Evolutionary conservation across 192 early-diverging fungal genomes (phyloP).

Genomic region (Gaertneriomyces semiglobifer): DNA sequence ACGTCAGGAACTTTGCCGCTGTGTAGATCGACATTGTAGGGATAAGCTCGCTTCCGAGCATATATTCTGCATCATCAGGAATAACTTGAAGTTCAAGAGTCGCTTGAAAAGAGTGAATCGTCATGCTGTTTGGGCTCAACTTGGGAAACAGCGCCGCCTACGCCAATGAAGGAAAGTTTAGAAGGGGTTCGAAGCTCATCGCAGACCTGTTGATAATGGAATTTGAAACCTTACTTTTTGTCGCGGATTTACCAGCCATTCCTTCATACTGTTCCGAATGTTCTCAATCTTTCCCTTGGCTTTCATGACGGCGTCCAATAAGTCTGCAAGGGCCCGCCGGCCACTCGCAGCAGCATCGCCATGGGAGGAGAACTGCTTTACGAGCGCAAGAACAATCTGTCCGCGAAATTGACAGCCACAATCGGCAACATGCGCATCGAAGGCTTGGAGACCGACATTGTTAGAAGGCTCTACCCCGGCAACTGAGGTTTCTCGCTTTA

Average conservation of each 20-base stretch:
- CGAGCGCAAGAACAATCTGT: background rate
- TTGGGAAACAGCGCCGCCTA: background rate
- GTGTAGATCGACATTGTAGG: background rate
- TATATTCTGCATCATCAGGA: background rate
- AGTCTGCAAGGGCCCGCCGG: background rate
- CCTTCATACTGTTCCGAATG: background rate
- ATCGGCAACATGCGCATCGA: background rate
- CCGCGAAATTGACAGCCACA: background rate
- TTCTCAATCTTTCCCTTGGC: constrained; percentile 1
- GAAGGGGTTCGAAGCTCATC: too few relatives aligned
- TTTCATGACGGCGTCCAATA: background rate
- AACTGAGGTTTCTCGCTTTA: background rate
- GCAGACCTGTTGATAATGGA: background rate
- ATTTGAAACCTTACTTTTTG: background rate
- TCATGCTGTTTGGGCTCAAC: background rate
- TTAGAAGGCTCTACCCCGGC: background rate
- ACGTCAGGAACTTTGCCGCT: background rate
- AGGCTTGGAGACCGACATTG: background rate
- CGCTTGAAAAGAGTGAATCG: background rate
- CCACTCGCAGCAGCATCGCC: background rate
- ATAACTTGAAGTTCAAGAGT: background rate
- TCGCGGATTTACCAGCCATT: background rate
- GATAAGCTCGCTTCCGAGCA: background rate
- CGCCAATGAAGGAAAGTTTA: too few relatives aligned
- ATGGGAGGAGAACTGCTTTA: background rate